Evolutionary conservation across 176 grass and related monocot species (phyloP).

Genomic region (Aegilops umbellulata): DNA sequence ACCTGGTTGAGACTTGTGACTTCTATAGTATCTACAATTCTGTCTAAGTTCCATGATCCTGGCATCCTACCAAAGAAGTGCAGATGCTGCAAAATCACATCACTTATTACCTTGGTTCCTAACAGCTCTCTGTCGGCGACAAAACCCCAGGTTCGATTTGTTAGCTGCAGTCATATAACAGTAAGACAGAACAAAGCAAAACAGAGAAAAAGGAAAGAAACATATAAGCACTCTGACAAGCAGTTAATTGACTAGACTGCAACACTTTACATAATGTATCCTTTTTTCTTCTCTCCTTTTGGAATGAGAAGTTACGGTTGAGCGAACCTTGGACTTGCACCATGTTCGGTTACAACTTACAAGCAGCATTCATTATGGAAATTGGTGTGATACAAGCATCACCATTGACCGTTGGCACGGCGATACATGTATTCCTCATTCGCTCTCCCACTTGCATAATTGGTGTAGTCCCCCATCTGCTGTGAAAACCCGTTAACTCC

Average conservation of each 20-base stretch:
- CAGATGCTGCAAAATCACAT: constrained; percentile 1
- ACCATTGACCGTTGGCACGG: constrained; percentile 49
- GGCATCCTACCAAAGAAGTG: background rate
- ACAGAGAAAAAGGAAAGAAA: background rate
- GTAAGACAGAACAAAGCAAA: background rate
- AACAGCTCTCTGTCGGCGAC: background rate
- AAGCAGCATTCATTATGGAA: constrained; percentile 26
- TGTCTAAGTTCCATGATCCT: background rate
- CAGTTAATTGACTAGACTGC: background rate
- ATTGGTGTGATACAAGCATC: constrained; percentile 27
- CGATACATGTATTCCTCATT: constrained; percentile 61
- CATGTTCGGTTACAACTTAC: constrained; percentile 38
- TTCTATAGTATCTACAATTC: background rate
- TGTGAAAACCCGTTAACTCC: constrained; percentile 39
- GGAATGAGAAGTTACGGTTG: constrained; percentile 20
- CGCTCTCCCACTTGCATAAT: constrained; percentile 42
- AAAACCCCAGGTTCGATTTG: background rate
- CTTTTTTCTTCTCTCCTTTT: constrained; percentile 28
- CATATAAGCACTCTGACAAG: constrained; percentile 11
- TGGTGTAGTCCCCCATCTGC: constrained; percentile 40
- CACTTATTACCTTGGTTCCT: background rate
- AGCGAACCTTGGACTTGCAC: constrained; percentile 7
- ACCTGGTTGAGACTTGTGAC: background rate
- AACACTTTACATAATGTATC: constrained; percentile 27
- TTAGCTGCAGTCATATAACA: background rate